Base-by-base conservation (phyloP, 1,284 basidiomycete species). In the Cryptococcus floricola region DNA sequence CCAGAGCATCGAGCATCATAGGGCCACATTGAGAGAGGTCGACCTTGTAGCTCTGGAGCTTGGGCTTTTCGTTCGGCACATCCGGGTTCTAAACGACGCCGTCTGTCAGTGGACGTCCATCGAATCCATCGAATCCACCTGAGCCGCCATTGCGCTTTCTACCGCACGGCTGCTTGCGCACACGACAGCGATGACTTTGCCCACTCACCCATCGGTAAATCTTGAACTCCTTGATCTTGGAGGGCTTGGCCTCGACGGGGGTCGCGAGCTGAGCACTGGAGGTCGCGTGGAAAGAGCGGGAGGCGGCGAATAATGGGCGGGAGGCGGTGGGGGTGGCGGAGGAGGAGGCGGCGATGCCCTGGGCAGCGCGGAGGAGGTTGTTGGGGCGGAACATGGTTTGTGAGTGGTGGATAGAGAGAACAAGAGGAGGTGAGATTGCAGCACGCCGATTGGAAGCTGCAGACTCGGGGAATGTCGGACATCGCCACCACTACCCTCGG, bases 11-110 rank as follows among this genome's bases (percentile, higher is more conserved):
- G 41, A 83, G 76, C 57, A 91, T 88, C 96, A 98, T 98, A 60
- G 95, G 95, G 9, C 95, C 95, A 46, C 88, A 92, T 79, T 92
- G 86, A 80, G 91, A 91, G 54, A 98, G 82, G 80, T 98, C 93
- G 70, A 98, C 84, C 50, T 84, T 85, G 83, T 97, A 98, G 1
- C 87, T 85, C 81, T 98, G 91, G 54, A 98, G 82, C 53, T 83
- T 84, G 3, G 95, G 95, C 80, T 98, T 96, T 80, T 87, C 87
- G 52, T 87, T 84, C 13, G 95, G 95, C 72, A 91, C 85, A 77
- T 98, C 95, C 28, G 95, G 96, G 81, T 98, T 95, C 92, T 92
- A 59, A 4, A 31, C 37, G 23, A 49, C 27, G n/a, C 8, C 28
- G 25, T 48, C 45, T 39, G 39, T 34, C 37, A 28, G n/a, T n/a